These are phyloP conservation scores for Claviceps digitariae DNA, from an alignment of 2,329 filamentous ascomycete genomes.

Conservation along the genomic window DNA sequence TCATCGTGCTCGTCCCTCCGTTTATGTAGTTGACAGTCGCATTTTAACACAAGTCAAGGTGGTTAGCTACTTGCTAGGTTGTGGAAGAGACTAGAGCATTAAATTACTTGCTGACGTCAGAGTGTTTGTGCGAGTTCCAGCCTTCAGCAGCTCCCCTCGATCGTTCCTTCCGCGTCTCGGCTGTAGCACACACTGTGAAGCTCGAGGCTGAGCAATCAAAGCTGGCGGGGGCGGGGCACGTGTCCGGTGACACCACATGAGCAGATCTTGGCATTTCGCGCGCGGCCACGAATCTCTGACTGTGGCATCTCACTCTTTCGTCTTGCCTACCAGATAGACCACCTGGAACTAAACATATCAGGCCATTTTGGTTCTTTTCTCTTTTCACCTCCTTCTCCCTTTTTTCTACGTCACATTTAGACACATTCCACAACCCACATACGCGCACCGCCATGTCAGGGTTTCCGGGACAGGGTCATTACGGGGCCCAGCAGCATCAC, in stretches of 20 bases:
- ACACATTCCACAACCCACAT: not conserved
- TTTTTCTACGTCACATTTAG: not conserved
- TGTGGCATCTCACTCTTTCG: too few relatives aligned
- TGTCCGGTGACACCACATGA: not conserved
- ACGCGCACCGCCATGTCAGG: constrained; percentile 20
- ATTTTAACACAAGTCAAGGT: too few relatives aligned
- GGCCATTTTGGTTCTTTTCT: too few relatives aligned
- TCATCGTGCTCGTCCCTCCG: too few relatives aligned
- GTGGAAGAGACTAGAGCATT: too few relatives aligned
- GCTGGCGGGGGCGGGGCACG: not conserved
- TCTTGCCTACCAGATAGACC: not conserved
- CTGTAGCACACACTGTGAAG: not conserved
- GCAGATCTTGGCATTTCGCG: not conserved
- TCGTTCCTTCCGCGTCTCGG: too few relatives aligned
- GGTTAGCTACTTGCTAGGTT: too few relatives aligned
- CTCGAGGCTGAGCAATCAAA: not conserved
- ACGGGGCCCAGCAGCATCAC: constrained; percentile 21
- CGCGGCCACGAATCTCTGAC: too few relatives aligned
- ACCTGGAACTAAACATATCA: not conserved
- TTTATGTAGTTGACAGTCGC: too few relatives aligned
- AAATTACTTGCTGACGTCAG: not conserved
- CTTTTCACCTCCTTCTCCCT: not conserved
- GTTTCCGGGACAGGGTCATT: constrained; percentile 27
- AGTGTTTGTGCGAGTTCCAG: not conserved
- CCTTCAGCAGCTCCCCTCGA: constrained; percentile 4